A percentile compares a stretch with the other conserved stretches of the same genome.
Evolutionary conservation across 495 filamentous ascomycete genomes (phyloP).

Genomic region (Trichodelitschia bisporula): DNA sequence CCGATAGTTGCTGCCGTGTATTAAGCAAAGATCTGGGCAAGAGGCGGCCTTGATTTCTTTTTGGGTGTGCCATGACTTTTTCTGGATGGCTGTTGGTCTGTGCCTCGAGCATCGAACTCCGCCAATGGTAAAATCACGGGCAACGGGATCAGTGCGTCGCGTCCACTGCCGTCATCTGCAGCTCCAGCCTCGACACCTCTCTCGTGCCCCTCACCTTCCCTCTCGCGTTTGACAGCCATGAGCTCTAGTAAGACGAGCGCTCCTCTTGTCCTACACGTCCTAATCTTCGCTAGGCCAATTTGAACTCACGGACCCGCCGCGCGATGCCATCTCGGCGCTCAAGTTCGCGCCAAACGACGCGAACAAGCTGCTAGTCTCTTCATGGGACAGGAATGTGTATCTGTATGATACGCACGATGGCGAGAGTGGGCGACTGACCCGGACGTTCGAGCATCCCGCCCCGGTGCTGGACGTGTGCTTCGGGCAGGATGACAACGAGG

Average conservation of each 20-base stretch:
- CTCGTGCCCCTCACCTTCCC: conserved; percentile 1
- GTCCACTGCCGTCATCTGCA: no score
- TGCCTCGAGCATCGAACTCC: no score
- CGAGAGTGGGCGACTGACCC: conserved; percentile 32
- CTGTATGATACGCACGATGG: conserved; percentile 55
- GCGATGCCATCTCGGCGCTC: conserved; percentile 67
- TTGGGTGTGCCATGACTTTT: no score
- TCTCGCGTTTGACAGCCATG: conserved; percentile 1
- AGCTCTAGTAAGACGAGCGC: conserved; percentile 6
- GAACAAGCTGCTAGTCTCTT: conserved; percentile 59
- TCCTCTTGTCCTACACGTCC: no score
- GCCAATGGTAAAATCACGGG: no score
- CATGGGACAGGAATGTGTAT: conserved; percentile 85
- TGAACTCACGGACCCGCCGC: conserved; percentile 53
- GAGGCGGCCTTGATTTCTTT: no score
- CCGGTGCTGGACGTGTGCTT: conserved; percentile 85
- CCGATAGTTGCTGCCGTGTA: no score
- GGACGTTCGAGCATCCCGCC: conserved; percentile 56
- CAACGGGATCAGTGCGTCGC: no score
- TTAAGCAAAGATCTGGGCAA: no score
- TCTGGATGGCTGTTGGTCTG: no score
- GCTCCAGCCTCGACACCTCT: no score
- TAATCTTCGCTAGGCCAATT: conserved; percentile 34
- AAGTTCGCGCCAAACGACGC: conserved; percentile 53
- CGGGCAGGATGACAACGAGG: conserved; percentile 42